Base-by-base conservation (phyloP, 192 early-diverging fungal genomes). In the Oehlia diaphana region DNA sequence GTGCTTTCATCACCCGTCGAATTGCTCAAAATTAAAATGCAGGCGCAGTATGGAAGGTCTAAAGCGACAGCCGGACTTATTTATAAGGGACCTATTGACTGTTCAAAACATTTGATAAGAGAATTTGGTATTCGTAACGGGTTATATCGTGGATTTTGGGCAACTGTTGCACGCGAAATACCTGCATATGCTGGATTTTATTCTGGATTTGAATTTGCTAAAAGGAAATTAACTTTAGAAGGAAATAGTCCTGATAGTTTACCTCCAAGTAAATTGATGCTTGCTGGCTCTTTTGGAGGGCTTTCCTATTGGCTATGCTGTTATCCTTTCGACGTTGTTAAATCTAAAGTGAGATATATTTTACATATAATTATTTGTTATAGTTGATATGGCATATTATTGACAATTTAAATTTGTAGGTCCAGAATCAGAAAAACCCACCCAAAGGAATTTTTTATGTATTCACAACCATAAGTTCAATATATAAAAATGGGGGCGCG, bases 1-100 rank as follows among this genome's bases (percentile, higher is more conserved):
- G 86, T 95, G 23, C 84, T 98, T 26, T 93, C 96, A 12, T 96
- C 94, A 2, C 96, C 97, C 1, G 95, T 99, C 3, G 97, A 99
- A 80, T 83, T 99, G n/a, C 82, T 98, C 61, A 99, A 99, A 81
- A 93, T 95, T 73, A 90, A 93, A 44, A 89, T 98, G 84, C 97
- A 99, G 82, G 94, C 94, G 9, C 96, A 97, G 81, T 97, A 94
- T 86, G 88, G 87, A 63, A 79, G 63, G 9, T 81, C 35, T 37
- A 37, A 37, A 4, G 62, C 73, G 9, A 58, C 72, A 16, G 35
- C 58, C 8, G 74, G 77, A 33, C 81, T 80, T 0, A 67, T 35
- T 14, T 88, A 87, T 75, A 80, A 83, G n/a, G 93, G 92, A 1
- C 94, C 95, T 0, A 76, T 93, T 9, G 87, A 94, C 31, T 83